Evolutionary conservation across 2,329 filamentous ascomycete species (phyloP).

Genomic region (Colletotrichum sp.): DNA sequence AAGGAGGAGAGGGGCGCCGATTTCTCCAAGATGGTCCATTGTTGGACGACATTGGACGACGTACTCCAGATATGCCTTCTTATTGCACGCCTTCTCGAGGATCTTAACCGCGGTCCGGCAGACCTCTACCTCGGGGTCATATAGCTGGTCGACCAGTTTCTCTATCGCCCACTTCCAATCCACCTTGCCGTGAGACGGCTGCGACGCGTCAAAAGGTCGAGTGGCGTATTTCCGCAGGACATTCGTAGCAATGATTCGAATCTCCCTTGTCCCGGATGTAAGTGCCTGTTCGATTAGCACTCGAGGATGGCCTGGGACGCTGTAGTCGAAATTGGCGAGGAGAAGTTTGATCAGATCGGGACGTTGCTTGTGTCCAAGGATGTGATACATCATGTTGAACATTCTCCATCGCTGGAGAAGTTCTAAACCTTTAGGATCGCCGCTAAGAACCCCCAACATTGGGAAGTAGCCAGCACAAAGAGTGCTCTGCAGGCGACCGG

Average conservation of each 20-base stretch:
- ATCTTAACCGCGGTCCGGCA: constrained; percentile 97
- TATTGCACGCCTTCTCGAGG: constrained; percentile 95
- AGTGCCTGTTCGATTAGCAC: constrained; percentile 93
- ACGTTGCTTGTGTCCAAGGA: constrained; percentile 87
- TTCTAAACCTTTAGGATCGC: constrained; percentile 79
- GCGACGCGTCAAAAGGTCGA: constrained; percentile 43
- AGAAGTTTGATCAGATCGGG: constrained; percentile 91
- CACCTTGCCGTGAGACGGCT: constrained; percentile 35
- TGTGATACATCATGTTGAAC: constrained; percentile 99
- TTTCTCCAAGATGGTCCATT: constrained; percentile 93
- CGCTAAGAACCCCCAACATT: constrained; percentile 86
- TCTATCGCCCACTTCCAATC: constrained; percentile 96
- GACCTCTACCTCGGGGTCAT: constrained; percentile 96
- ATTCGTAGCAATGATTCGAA: constrained; percentile 88
- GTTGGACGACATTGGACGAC: constrained; percentile 96
- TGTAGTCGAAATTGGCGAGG: constrained; percentile 91
- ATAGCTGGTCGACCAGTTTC: constrained; percentile 95
- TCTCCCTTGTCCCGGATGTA: constrained; percentile 88
- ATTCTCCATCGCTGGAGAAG: constrained; percentile 97
- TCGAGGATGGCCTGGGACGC: constrained; percentile 83
- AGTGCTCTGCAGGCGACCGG: constrained; percentile 82
- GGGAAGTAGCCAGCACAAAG: constrained; percentile 93
- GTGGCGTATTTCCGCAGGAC: constrained; percentile 86
- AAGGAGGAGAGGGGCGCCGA: constrained; percentile 89
- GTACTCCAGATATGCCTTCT: constrained; percentile 88